Conservation (phyloP, 2,329 filamentous ascomycete species). For the Zalaria obscura region DNA sequence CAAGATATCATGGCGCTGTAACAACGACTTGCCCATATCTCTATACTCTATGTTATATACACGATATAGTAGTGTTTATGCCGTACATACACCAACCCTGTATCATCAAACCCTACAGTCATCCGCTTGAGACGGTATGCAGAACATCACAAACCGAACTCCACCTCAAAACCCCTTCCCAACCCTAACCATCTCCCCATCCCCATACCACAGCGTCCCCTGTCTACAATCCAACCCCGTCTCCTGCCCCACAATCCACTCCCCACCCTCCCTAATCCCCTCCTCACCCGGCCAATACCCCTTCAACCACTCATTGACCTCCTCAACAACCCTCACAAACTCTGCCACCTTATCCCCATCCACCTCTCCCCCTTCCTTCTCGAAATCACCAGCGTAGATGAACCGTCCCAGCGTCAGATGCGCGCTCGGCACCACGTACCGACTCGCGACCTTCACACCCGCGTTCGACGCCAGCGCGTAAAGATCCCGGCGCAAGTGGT, state of each 20-base stretch:
- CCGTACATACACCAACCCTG: too few species aligned
- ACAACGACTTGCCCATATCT: too few species aligned
- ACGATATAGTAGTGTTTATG: too few species aligned
- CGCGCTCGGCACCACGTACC: conserved; percentile 79
- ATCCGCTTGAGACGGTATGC: too few species aligned
- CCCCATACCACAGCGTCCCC: conserved; percentile 75
- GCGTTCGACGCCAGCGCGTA: conserved; percentile 46
- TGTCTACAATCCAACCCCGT: conserved; percentile 62
- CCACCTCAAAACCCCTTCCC: conserved; percentile 33
- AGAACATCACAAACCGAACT: too few species aligned
- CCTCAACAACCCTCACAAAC: conserved; percentile 60
- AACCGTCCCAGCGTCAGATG: conserved; percentile 83
- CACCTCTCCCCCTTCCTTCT: conserved; percentile 23
- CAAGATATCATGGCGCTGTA: too few species aligned
- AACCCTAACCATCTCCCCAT: conserved; percentile 51
- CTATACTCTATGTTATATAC: too few species aligned
- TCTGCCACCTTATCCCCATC: conserved; percentile 41
- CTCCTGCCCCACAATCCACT: conserved; percentile 83
- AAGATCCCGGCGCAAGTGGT: conserved; percentile 73
- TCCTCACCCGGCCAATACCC: conserved; percentile 47
- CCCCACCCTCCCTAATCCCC: conserved; percentile 37
- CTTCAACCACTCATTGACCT: conserved; percentile 63
- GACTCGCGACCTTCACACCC: conserved; percentile 57
- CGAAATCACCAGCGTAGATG: conserved; percentile 48
- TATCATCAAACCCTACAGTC: too few species aligned